Percentiles rank a stretch among this genome's conserved stretches.
phyloP scores from a whole-genome alignment of 768 basidiomycete genomes.

The Cytidiella melzeri region DNA sequence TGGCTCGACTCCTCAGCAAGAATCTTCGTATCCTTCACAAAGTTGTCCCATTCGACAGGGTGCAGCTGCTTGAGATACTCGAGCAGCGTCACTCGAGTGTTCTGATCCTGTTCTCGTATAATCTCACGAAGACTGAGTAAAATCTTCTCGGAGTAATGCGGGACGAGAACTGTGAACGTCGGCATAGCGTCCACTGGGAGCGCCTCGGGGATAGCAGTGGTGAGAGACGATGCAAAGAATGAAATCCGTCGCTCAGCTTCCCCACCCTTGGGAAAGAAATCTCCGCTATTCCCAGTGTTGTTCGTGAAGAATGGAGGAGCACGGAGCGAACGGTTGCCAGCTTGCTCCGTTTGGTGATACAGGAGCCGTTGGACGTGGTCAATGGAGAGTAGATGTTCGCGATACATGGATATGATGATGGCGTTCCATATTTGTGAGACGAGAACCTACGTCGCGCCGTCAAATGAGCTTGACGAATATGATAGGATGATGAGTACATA shows the following conservation, averaged over 20 bases:
- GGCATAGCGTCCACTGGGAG: constrained; percentile 98
- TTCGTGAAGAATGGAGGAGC: constrained; percentile 98
- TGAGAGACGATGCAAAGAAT: constrained; percentile 97
- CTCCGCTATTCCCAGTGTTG: constrained; percentile 69
- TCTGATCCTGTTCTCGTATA: constrained; percentile 95
- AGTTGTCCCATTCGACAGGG: constrained; percentile 99
- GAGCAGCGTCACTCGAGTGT: constrained; percentile 91
- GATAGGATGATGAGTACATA: constrained; percentile 18
- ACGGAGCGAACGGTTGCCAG: constrained; percentile 86
- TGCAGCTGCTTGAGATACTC: constrained; percentile 99
- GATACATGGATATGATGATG: constrained; percentile 99
- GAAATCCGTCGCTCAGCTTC: constrained; percentile 98
- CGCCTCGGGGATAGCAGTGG: constrained; percentile 91
- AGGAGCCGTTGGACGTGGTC: constrained; percentile 96
- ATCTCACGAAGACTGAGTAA: constrained; percentile 94
- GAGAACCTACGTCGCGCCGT: constrained; percentile 48
- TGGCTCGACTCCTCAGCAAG: constrained; percentile 79
- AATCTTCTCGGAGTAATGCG: constrained; percentile 99
- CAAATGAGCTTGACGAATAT: neutral
- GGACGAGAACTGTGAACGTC: constrained; percentile 98
- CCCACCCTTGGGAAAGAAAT: constrained; percentile 91
- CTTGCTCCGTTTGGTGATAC: constrained; percentile 93
- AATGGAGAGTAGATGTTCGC: constrained; percentile 95
- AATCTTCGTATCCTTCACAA: constrained; percentile 99
- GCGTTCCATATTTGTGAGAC: constrained; percentile 99